Evolutionary conservation across 73 alveolate genomes (phyloP), one percentile per base, ranked within the genome.

Genomic region (Stentor roeselii): DNA sequence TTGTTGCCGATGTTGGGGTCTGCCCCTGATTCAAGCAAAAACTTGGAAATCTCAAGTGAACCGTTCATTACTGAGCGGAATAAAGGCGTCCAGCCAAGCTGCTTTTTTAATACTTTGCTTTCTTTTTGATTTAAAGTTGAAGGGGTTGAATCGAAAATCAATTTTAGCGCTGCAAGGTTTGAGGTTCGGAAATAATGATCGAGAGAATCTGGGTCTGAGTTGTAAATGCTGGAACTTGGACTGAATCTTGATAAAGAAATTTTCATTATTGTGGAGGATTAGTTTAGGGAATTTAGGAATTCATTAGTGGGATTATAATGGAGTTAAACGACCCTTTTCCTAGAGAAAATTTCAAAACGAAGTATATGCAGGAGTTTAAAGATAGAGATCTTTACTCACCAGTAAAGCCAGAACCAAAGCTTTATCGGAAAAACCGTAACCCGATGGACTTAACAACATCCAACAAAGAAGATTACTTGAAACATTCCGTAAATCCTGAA

Each of bases 21-120:
- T 15, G 84, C 84, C 21, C 84, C 84, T 37, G 30, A 39, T 21
- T 76, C 60, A 34, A 76, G 39, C 38, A 76, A 67, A 76, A 76
- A 76, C 21, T 39, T 6, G 21, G 67, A 11, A 50, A 50, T 50
- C 21, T 50, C 67, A 21, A 50, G 6, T 6, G 30, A 11, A 11
- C 67, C 67, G 21, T 50, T 11, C 67, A 50, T 50, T 11, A 50
- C 67, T 11, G 67, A 6, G 21, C 67, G 67, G 21, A 50, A 50
- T 50, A 50, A 50, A 11, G 67, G 67, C 6, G 30, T 50, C 67
- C 67, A 50, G 6, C 67, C 67, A 50, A 6, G 67, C 67, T 50
- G 21, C 6, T 50, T 50, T 11, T 50, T 50, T 50, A 50, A 11
- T 50, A 50, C 67, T 50, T 21, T 50, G 6, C 30, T 6, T 21